Evolutionary conservation across 768 basidiomycete genomes (phyloP).

Genomic region (Phylloporus arenicola): DNA sequence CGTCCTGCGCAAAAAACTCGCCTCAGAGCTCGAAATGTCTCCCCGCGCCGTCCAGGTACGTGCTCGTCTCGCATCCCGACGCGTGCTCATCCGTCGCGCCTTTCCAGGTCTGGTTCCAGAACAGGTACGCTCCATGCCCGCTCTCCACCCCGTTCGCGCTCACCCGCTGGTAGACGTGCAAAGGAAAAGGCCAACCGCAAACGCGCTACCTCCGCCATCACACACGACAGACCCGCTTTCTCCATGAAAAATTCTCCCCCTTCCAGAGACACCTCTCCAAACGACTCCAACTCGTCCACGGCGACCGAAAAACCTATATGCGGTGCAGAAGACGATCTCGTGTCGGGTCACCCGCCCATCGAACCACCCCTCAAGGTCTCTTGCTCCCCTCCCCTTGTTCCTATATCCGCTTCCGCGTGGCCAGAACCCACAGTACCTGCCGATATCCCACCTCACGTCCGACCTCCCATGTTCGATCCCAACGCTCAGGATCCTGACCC

Average conservation of each 20-base stretch:
- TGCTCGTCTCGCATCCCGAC: constrained; percentile 2
- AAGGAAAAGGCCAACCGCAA: constrained; percentile 72
- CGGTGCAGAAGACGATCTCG: constrained; percentile 12
- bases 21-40: constrained; percentile 83
- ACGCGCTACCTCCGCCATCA: constrained; percentile 34
- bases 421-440: constrained; percentile 30
- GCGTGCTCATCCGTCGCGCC: constrained; percentile 19
- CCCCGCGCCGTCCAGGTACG: constrained; percentile 91
- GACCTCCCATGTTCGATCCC: constrained; percentile 17
- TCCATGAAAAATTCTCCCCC: constrained; percentile 9
- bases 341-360: neutral
- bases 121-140: constrained; percentile 45
- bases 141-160: constrained; percentile 5
- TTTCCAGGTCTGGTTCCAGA: constrained; percentile 85
- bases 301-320: constrained; percentile 36
- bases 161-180: constrained; percentile 52
- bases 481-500: constrained; percentile 28
- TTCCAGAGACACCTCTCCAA: constrained; percentile 25
- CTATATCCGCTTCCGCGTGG: constrained; percentile 21
- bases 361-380: constrained; percentile 21
- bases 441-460: constrained; percentile 23
- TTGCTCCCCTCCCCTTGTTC: constrained; percentile 14
- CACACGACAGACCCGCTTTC: constrained; percentile 14
- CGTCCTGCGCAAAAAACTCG: constrained; percentile 69
- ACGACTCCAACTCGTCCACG: constrained; percentile 32